These are phyloP conservation scores for Eragrostis curvula DNA, from an alignment of 176 grass and related monocot genomes.

Conservation along the genomic window DNA sequence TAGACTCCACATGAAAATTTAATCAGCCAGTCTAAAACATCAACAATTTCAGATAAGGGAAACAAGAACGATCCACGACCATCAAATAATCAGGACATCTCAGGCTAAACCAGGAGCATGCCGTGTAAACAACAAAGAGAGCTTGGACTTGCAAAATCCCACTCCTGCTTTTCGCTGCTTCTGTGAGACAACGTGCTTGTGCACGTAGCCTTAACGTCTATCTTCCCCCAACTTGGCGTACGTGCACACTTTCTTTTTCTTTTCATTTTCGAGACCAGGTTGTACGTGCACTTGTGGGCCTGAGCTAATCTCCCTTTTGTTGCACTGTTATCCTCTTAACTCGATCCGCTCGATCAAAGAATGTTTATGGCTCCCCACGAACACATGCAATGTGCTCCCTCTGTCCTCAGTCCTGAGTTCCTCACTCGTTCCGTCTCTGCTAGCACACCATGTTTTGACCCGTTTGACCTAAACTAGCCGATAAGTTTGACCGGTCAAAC, in stretches of 20 bases:
- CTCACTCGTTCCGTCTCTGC: neutral
- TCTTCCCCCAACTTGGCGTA: neutral
- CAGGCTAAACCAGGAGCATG: too few species aligned
- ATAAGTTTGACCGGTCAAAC: constrained; percentile 44
- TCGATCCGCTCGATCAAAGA: constrained; percentile 34
- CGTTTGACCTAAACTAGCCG: neutral
- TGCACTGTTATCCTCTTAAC: constrained; percentile 34
- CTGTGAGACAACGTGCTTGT: neutral
- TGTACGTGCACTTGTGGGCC: neutral
- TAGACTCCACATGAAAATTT: too few species aligned
- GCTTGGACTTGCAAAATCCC: too few species aligned
- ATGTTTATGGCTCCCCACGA: constrained; percentile 35
- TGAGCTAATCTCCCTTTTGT: neutral
- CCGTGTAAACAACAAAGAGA: too few species aligned
- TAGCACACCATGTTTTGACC: constrained; percentile 8
- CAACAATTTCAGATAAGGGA: too few species aligned
- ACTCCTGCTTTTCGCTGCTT: too few species aligned
- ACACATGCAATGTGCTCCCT: constrained; percentile 21
- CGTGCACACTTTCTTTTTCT: neutral
- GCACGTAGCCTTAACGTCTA: neutral
- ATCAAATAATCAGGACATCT: too few species aligned
- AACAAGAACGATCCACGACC: too few species aligned
- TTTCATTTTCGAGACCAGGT: neutral
- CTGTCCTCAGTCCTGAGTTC: too few species aligned
- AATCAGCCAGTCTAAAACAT: too few species aligned